Conservation (phyloP, 495 filamentous ascomycete species). For the Bathelium albidoporum region DNA sequence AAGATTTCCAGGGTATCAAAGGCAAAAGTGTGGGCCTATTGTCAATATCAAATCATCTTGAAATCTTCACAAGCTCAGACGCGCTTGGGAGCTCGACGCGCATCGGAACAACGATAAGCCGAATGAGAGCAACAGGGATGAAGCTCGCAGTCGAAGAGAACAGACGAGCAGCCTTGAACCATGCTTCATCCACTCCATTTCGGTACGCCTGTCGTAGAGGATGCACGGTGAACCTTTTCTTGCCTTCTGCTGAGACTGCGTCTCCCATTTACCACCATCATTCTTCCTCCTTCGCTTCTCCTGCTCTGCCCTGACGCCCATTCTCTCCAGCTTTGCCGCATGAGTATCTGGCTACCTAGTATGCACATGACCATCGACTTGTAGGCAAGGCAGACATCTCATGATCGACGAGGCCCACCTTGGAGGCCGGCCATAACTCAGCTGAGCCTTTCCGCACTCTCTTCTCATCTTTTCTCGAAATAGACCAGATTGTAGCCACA, state of each 20-base stretch:
- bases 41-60: background rate
- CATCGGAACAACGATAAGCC: background rate
- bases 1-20: background rate
- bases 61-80: background rate
- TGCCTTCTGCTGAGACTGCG: background rate
- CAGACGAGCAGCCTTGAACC: too few relatives aligned
- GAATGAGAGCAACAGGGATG: background rate
- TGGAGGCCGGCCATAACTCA: background rate
- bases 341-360: background rate
- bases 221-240: background rate
- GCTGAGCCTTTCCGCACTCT: background rate
- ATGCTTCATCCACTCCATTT: background rate
- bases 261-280: slow-evolving; percentile 2
- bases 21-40: background rate
- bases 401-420: background rate
- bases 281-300: background rate
- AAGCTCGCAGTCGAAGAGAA: too few relatives aligned
- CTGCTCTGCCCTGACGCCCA: background rate
- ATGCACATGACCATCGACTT: background rate
- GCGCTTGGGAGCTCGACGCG: background rate
- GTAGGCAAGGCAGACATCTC: background rate
- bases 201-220: background rate
- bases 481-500: background rate
- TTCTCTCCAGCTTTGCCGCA: too few relatives aligned
- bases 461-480: background rate